These are phyloP conservation scores for Suillus decipiens DNA, from an alignment of 768 basidiomycete species.

Conservation along the genomic window DNA sequence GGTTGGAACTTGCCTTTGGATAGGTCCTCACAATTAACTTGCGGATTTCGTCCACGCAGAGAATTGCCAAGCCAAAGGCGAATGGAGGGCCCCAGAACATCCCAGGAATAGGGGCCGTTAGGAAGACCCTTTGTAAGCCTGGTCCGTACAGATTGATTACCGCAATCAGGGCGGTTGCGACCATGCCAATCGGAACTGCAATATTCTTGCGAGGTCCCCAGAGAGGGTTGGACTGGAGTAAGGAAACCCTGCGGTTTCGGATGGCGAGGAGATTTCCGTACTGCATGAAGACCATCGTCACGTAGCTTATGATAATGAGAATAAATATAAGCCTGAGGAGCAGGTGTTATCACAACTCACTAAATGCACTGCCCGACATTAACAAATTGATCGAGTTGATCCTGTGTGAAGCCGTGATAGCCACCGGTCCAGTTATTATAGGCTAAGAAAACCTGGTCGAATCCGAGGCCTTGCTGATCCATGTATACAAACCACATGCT, in stretches of 20 bases:
- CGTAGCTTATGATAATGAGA: constrained; percentile 35
- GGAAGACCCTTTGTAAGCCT: constrained; percentile 45
- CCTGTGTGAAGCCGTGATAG: constrained; percentile 34
- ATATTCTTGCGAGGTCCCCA: constrained; percentile 50
- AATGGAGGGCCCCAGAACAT: constrained; percentile 54
- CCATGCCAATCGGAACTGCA: constrained; percentile 39
- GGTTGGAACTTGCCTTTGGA: constrained; percentile 36
- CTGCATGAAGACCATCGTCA: constrained; percentile 50
- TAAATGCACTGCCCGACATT: constrained; percentile 47
- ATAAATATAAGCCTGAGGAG: background rate
- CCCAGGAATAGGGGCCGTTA: constrained; percentile 43
- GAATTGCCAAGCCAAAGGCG: constrained; percentile 41
- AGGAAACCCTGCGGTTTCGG: constrained; percentile 46
- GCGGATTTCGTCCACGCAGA: constrained; percentile 45
- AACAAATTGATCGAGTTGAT: constrained; percentile 37
- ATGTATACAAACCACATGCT: constrained; percentile 43
- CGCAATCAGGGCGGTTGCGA: constrained; percentile 43
- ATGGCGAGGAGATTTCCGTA: constrained; percentile 44
- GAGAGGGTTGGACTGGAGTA: constrained; percentile 44
- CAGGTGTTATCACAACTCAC: constrained; percentile 28
- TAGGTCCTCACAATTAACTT: constrained; percentile 47
- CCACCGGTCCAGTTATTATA: constrained; percentile 43
- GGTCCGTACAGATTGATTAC: constrained; percentile 45
- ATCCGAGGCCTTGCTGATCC: constrained; percentile 38
- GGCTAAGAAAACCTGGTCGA: constrained; percentile 40